These are phyloP conservation scores for Kwoniella botswanensis DNA, from an alignment of 768 basidiomycete genomes.

Conservation along the genomic window DNA sequence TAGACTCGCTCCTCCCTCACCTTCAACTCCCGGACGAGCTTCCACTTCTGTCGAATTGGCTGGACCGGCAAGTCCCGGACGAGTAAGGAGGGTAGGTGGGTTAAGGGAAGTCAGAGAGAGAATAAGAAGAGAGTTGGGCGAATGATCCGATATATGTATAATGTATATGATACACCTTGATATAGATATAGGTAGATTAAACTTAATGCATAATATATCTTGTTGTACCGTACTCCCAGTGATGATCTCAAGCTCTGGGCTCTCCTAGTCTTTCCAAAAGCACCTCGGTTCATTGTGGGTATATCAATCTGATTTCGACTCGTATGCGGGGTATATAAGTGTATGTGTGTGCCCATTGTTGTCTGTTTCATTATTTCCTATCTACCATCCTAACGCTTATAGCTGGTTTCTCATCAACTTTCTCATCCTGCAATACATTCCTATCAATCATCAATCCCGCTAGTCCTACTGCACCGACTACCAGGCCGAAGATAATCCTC, in stretches of 20 bases:
- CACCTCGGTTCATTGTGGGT: background rate
- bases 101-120: slow-evolving; percentile 58
- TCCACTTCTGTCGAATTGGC: slow-evolving; percentile 20
- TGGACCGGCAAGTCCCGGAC: slow-evolving; percentile 54
- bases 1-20: slow-evolving; percentile 18
- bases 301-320: background rate
- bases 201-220: slow-evolving; percentile 14
- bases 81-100: slow-evolving; percentile 44
- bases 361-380: slow-evolving; percentile 1
- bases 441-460: slow-evolving; percentile 23
- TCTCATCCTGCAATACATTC: slow-evolving; percentile 20
- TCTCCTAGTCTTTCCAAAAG: background rate
- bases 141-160: slow-evolving; percentile 5
- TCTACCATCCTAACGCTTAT: slow-evolving; percentile 26
- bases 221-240: background rate
- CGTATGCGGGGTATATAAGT: too few species aligned
- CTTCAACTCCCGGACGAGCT: slow-evolving; percentile 19
- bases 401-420: background rate
- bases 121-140: slow-evolving; percentile 55
- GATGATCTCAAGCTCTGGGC: background rate
- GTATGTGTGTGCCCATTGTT: too few species aligned
- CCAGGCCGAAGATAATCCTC: slow-evolving; percentile 15
- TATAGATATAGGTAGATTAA: background rate
- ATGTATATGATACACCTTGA: too few species aligned
- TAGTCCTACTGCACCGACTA: slow-evolving; percentile 11